Evolutionary conservation across 2,329 filamentous ascomycete species (phyloP), one percentile per base, ranked within the genome.

Genomic region (Alternaria conjuncta): DNA sequence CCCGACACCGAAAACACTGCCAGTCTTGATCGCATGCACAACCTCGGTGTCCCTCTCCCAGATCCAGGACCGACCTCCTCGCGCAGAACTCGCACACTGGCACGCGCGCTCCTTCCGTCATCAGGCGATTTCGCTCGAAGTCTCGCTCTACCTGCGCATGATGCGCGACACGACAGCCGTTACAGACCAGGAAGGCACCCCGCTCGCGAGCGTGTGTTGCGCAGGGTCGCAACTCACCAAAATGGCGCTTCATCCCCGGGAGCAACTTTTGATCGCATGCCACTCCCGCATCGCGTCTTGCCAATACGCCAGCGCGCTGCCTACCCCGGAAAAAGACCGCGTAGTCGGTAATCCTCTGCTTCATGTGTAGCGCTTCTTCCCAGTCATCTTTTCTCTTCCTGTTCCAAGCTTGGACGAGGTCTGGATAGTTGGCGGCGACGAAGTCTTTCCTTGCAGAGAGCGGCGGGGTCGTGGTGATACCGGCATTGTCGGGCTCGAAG

Each of bases 1-100:
- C 58, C 1, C 58, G 63, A 41, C 64, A 64, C 21, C 58, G 49
- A 26, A 59, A 61, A 43, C 61, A 64, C 8, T 44, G 59, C 64
- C 57, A 61, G 18, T 46, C n/a, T 7, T 15, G 47, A 44, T 61
- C 58, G 30, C 61, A 66, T 11, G 41, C 36, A 26, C 64, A 66
- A 20, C 23, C 55, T 50, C 18, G 21, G 15, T 43, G n/a, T 23
- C 54, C 50, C 18, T 11, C 18, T 18, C 36, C 41, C 10, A 61
- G 9, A 13, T 25, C 23, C 11, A 21, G 30, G 15, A 55, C 18
- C 9, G 36, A 44, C 21, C 6, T 47, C 11, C 20, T 36, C 28
- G 57, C 61, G 25, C 57, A 66, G 3, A 23, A 20, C 25, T 6
- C 23, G 32, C 64, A 64, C 10, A 64, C 61, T 13, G 36, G 45